Evolutionary conservation across 495 filamentous ascomycete species (phyloP).

Genomic region (Cercophora newfieldiana): DNA sequence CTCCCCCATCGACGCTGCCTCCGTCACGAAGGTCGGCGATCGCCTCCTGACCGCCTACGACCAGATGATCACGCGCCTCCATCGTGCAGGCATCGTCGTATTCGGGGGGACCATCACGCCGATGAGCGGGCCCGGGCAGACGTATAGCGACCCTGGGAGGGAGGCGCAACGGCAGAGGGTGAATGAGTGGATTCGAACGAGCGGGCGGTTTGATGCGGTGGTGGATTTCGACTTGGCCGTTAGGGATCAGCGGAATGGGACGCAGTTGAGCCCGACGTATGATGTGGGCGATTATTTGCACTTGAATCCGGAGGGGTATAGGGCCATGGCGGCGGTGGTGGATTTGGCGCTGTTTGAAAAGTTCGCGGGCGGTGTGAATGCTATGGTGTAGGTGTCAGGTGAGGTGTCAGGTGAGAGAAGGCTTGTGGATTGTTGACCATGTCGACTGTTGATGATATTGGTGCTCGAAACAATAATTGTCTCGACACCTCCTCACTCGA

Average conservation of each 20-base stretch:
- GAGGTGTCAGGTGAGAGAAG: neutral
- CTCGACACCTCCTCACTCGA: too few species aligned
- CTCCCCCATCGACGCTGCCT: constrained; percentile 36
- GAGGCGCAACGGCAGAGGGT: constrained; percentile 57
- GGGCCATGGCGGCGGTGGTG: constrained; percentile 57
- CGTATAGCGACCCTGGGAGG: constrained; percentile 50
- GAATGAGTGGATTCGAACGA: constrained; percentile 61
- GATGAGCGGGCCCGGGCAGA: constrained; percentile 45
- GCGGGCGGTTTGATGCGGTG: constrained; percentile 59
- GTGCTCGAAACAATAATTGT: too few species aligned
- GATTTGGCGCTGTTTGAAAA: constrained; percentile 50
- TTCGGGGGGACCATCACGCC: constrained; percentile 67
- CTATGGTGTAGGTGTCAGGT: constrained; percentile 22
- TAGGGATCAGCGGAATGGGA: constrained; percentile 47
- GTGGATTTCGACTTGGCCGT: constrained; percentile 62
- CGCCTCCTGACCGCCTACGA: constrained; percentile 54
- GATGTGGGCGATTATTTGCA: constrained; percentile 67
- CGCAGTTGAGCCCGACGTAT: constrained; percentile 45
- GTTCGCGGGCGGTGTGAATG: constrained; percentile 25
- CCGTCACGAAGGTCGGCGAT: constrained; percentile 47
- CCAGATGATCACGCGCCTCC: constrained; percentile 57
- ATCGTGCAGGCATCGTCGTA: constrained; percentile 49
- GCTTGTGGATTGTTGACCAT: neutral
- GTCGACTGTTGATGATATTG: too few species aligned
- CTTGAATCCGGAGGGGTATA: constrained; percentile 58